Evolutionary conservation across 2,329 filamentous ascomycete species (phyloP).

Genomic region (Drechslerella stenobrocha): DNA sequence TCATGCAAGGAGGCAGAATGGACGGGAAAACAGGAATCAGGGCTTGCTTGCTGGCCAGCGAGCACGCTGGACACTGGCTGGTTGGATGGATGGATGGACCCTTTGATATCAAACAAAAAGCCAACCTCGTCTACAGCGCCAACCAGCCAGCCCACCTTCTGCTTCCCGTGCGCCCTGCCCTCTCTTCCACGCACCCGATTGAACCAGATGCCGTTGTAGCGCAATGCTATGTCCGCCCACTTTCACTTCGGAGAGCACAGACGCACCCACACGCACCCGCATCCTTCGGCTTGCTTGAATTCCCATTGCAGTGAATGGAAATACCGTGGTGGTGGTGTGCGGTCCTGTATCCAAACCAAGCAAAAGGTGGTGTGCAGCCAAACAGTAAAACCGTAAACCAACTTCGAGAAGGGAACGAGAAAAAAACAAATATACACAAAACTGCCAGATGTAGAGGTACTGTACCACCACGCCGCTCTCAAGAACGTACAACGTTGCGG

Average conservation of each 20-base stretch:
- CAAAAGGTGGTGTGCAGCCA: too few relatives aligned
- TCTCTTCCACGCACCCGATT: conserved; percentile 9
- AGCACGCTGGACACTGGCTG: not conserved
- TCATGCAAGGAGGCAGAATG: not conserved
- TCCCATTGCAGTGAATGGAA: not conserved
- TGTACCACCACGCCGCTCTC: conserved; percentile 2
- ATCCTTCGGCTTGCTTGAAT: not conserved
- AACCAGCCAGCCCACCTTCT: not conserved
- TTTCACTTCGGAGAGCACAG: conserved; percentile 13
- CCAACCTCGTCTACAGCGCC: conserved; percentile 3
- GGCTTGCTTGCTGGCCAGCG: too few relatives aligned
- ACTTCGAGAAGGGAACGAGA: not conserved
- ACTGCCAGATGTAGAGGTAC: too few relatives aligned
- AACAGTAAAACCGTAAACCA: too few relatives aligned
- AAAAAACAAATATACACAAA: conserved; percentile 17
- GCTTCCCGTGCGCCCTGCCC: not conserved
- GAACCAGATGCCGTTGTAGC: not conserved
- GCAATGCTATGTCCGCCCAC: not conserved
- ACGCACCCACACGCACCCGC: conserved; percentile 11
- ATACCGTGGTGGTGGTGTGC: not conserved
- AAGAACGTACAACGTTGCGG: too few relatives aligned
- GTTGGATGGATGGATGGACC: not conserved
- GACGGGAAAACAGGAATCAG: too few relatives aligned
- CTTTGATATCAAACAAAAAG: not conserved
- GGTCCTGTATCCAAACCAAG: not conserved